Evolutionary conservation across 805 yeast species (phyloP), one percentile per base, ranked within the genome.

Genomic region (Phaffomyces thermotolerans): DNA sequence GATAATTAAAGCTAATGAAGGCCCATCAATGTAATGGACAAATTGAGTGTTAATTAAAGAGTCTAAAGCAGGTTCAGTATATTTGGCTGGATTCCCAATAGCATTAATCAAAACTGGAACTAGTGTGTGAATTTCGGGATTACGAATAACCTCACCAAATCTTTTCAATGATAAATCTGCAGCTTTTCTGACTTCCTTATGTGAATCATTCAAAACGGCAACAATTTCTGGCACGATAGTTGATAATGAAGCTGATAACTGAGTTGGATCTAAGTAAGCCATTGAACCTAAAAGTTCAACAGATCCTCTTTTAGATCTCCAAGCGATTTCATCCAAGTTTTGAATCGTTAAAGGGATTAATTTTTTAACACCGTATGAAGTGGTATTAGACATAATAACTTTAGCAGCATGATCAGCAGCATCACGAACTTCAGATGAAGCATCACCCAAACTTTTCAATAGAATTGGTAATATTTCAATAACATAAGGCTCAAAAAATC

Each of bases 251-350:
- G 90, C 76, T 2, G 97, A 88, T 52, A 93, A 71, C 60, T 93
- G 99, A 3, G 93, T 75, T 4, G 99, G 99, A 57, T 91, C 96
- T 49, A 93, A 72, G 62, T 89, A 93, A 1, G 99, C 99, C 99
- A 93, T 93, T 22, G 96, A 81, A 64, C 99, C 99, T 37, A 93
- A 74, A 41, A 93, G 68, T 61, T 93, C 98, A 17, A 93, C 98
- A 7, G 98, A 86, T 4, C 98, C 99, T 66, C 89, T 87, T 67
- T 93, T 93, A 0, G 95, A 79, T 67, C 99, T 76, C 99, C 99
- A 93, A 0, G 95, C 83, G 44, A 82, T 79, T 48, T 87, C 95
- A 54, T 89, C 95, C 53, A 93, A 71, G 52, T 86, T 87, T 29
- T 80, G 76, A 46, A 91, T 76, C 0, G 97, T 95, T 45, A 91